A percentile compares a stretch with the other conserved stretches of the same genome.
These are phyloP conservation scores for Trametes elegans DNA, from an alignment of 768 basidiomycete species.

Conservation along the genomic window DNA sequence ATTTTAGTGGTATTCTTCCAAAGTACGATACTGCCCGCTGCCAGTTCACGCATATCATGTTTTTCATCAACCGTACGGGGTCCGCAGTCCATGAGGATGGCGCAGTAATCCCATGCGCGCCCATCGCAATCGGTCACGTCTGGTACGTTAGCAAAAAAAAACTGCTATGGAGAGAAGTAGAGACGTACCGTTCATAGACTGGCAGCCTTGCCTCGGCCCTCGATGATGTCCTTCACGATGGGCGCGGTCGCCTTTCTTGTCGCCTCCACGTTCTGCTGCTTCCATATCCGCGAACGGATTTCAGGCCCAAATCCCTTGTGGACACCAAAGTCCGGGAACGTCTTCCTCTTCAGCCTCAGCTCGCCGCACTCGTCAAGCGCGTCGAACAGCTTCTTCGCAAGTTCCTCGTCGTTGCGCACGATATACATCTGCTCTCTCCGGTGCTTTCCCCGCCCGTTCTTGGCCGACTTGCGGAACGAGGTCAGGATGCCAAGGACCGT, in stretches of 20 bases:
- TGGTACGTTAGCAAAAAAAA: too few species aligned
- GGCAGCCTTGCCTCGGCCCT: slow-evolving; percentile 28
- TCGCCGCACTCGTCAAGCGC: slow-evolving; percentile 58
- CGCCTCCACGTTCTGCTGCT: slow-evolving; percentile 60
- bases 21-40: too few species aligned
- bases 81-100: too few species aligned
- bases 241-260: slow-evolving; percentile 71
- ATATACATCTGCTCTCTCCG: slow-evolving; percentile 69
- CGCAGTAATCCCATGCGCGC: too few species aligned
- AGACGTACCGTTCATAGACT: slow-evolving; percentile 2
- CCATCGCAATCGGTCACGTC: too few species aligned
- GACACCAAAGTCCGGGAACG: slow-evolving; percentile 23
- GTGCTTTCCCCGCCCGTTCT: slow-evolving; percentile 52
- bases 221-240: slow-evolving; percentile 58
- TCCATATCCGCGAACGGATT: slow-evolving; percentile 49
- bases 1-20: too few species aligned
- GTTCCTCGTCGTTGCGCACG: slow-evolving; percentile 41
- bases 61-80: too few species aligned
- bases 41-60: too few species aligned
- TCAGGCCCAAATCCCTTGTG: slow-evolving; percentile 31
- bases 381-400: slow-evolving; percentile 50
- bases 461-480: slow-evolving; percentile 51
- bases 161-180: too few species aligned
- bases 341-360: slow-evolving; percentile 47
- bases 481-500: slow-evolving; percentile 80